phyloP scores from a whole-genome alignment of 176 grass and related monocot species.

The Triticum turgidum region DNA sequence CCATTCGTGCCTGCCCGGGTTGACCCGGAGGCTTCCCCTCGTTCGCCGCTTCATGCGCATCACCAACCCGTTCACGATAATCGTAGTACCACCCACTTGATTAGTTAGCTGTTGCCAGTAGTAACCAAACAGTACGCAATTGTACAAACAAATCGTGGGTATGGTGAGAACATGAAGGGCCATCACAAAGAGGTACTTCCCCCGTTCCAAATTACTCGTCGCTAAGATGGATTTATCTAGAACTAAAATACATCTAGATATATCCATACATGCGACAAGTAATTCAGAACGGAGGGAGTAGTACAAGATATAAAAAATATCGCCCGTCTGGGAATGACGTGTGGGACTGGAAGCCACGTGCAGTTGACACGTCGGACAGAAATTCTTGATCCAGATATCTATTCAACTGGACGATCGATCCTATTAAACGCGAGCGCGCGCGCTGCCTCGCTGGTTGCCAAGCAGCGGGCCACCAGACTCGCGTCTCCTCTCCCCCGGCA shows the following conservation, averaged over 20 bases:
- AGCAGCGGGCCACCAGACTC: not conserved
- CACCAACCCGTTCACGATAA: not conserved
- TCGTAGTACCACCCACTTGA: not conserved
- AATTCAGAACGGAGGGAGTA: no score
- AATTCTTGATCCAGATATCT: not conserved
- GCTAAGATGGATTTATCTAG: no score
- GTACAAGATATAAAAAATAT: no score
- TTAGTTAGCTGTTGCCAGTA: not conserved
- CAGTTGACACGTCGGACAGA: not conserved
- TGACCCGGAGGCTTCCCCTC: conserved; percentile 31
- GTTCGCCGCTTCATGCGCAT: not conserved
- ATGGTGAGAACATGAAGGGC: not conserved
- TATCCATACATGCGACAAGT: no score
- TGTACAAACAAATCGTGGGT: not conserved
- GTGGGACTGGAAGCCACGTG: not conserved
- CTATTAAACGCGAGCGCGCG: conserved; percentile 15
- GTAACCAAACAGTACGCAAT: not conserved
- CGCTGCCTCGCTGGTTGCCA: not conserved
- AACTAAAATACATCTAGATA: no score
- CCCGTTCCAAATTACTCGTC: no score
- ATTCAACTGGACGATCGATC: not conserved
- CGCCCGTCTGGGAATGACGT: not conserved
- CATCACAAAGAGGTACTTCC: no score
- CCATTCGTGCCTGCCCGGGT: conserved; percentile 22
- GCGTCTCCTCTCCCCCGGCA: conserved; percentile 11